phyloP scores from a whole-genome alignment of 2,329 filamentous ascomycete genomes.

The Neopestalotiopsis sp. region DNA sequence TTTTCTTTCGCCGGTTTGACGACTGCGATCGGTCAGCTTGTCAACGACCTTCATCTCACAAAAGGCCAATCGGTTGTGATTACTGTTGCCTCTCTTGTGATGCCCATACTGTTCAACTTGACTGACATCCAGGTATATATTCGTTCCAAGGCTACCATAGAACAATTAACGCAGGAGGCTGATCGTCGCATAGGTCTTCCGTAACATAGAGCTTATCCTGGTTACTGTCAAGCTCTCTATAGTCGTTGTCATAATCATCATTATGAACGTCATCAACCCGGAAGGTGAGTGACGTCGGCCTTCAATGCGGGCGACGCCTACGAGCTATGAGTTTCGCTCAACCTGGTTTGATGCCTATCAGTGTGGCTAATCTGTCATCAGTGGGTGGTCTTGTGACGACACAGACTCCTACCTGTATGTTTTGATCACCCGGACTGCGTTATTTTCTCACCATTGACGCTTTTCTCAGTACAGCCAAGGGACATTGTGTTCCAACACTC shows the following conservation, averaged over 20 bases:
- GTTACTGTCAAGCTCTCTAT: not conserved
- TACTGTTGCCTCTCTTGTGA: not conserved
- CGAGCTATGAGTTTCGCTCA: no score
- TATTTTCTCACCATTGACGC: no score
- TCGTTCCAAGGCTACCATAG: no score
- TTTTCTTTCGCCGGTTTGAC: not conserved
- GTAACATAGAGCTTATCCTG: not conserved
- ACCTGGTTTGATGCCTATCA: no score
- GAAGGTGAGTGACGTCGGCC: not conserved
- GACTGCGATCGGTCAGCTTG: not conserved
- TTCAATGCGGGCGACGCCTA: not conserved
- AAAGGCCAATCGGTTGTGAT: not conserved
- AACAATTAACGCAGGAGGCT: not conserved
- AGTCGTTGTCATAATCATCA: not conserved
- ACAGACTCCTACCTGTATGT: no score
- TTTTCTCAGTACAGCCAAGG: not conserved
- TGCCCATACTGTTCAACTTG: conserved; percentile 1
- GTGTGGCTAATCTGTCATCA: no score
- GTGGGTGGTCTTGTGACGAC: no score
- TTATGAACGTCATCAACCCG: conserved; percentile 7
- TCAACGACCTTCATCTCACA: not conserved
- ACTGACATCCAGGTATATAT: not conserved
- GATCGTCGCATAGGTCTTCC: not conserved
- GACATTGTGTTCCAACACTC: not conserved
- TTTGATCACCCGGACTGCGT: not conserved